These are phyloP conservation scores for Colletotrichum lini DNA, from an alignment of 2,329 filamentous ascomycete genomes.

Conservation along the genomic window DNA sequence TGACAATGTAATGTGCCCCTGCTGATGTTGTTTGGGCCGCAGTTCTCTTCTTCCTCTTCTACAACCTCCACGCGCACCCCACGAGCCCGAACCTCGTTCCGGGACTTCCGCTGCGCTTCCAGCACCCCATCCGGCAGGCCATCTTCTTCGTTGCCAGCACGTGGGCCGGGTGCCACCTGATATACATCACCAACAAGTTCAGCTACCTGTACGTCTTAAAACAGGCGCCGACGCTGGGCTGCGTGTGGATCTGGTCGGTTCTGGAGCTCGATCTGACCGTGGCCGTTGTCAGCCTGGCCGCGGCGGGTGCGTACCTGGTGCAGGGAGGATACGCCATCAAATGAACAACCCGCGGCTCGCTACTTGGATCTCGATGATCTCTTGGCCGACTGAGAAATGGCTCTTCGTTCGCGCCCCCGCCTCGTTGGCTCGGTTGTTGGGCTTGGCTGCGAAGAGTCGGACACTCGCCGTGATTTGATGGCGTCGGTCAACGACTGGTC, in stretches of 20 bases:
- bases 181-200: conserved; percentile 83
- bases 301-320: conserved; percentile 62
- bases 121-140: conserved; percentile 65
- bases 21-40: conserved; percentile 8
- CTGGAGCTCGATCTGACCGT: conserved; percentile 84
- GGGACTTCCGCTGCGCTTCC: conserved; percentile 61
- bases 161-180: conserved; percentile 80
- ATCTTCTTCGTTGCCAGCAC: conserved; percentile 77
- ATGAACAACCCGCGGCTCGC: conserved; percentile 35
- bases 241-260: conserved; percentile 93
- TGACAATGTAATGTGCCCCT: background rate
- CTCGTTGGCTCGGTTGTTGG: conserved; percentile 29
- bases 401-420: conserved; percentile 26
- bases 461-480: conserved; percentile 29
- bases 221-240: conserved; percentile 88
- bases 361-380: conserved; percentile 36
- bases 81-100: conserved; percentile 66
- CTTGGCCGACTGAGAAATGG: conserved; percentile 1
- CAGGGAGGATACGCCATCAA: conserved; percentile 65
- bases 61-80: conserved; percentile 68
- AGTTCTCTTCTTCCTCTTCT: conserved; percentile 72
- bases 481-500: conserved; percentile 33
- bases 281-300: conserved; percentile 70
- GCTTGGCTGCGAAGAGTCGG: conserved; percentile 27
- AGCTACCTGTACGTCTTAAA: conserved; percentile 94